These are phyloP conservation scores for Neonectria coccinea DNA, from an alignment of 2,329 filamentous ascomycete species.

Conservation along the genomic window DNA sequence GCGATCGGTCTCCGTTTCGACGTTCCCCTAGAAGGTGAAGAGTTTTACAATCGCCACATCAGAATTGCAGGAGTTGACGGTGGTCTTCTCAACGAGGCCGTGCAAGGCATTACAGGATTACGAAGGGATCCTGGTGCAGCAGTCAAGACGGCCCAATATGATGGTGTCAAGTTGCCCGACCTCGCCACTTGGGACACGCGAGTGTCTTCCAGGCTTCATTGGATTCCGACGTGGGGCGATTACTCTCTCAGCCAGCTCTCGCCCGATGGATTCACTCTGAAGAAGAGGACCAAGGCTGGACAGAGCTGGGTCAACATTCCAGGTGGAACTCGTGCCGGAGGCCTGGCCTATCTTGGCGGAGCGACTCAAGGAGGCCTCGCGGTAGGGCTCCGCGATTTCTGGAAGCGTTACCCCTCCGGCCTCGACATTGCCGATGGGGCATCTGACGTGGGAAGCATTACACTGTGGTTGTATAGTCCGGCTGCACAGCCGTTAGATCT, in stretches of 20 bases:
- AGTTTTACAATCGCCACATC: conserved; percentile 69
- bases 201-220: conserved; percentile 61
- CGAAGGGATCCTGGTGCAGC: conserved; percentile 63
- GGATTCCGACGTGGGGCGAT: conserved; percentile 70
- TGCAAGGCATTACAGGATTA: conserved; percentile 70
- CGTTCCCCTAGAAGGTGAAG: conserved; percentile 64
- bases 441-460: conserved; percentile 63
- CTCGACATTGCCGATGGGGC: conserved; percentile 66
- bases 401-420: conserved; percentile 71
- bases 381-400: conserved; percentile 70
- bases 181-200: conserved; percentile 59
- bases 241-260: conserved; percentile 69
- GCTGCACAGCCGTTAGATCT: conserved; percentile 66
- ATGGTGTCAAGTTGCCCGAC: conserved; percentile 58
- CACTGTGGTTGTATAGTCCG: conserved; percentile 71
- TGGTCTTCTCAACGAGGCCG: conserved; percentile 67
- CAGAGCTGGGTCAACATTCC: conserved; percentile 70
- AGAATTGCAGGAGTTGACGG: conserved; percentile 66
- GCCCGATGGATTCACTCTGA: conserved; percentile 69
- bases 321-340: conserved; percentile 66
- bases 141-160: conserved; percentile 63
- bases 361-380: conserved; percentile 69
- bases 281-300: conserved; percentile 69
- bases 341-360: conserved; percentile 69
- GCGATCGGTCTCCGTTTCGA: conserved; percentile 67